Conservation (phyloP, 768 basidiomycete species). For the Leucocoprinus leucothites region DNA sequence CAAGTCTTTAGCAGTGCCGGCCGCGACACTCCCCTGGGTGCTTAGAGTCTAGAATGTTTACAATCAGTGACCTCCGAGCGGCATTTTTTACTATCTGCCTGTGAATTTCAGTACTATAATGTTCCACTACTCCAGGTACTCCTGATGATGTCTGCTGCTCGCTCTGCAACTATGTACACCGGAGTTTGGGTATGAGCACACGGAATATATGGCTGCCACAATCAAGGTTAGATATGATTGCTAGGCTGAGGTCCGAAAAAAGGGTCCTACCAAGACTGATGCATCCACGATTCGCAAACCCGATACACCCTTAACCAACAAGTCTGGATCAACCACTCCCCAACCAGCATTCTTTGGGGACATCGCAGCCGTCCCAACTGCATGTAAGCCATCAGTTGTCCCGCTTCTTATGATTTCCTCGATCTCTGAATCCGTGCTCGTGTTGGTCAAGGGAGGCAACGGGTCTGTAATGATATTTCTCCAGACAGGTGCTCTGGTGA, state of each 20-base stretch:
- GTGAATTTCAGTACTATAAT: too few relatives aligned
- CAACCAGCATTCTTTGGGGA: constrained; percentile 20
- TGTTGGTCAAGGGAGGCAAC: constrained; percentile 5
- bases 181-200: background rate
- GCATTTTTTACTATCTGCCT: too few relatives aligned
- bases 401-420: constrained; percentile 17
- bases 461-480: constrained; percentile 3
- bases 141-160: constrained; percentile 11
- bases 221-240: background rate
- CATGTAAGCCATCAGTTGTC: constrained; percentile 23
- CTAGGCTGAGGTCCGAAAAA: background rate
- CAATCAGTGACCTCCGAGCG: too few relatives aligned
- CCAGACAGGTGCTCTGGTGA: constrained; percentile 10
- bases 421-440: constrained; percentile 2
- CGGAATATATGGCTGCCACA: background rate
- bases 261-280: constrained; percentile 27
- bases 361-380: constrained; percentile 30
- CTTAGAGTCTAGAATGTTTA: too few relatives aligned
- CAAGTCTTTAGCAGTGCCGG: too few relatives aligned
- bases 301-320: constrained; percentile 29
- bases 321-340: constrained; percentile 36
- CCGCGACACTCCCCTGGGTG: too few relatives aligned
- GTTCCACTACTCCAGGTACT: background rate
- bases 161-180: constrained; percentile 11
- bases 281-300: constrained; percentile 38